Conservation (phyloP, 2,329 filamentous ascomycete species). For the Phoma sp. region DNA sequence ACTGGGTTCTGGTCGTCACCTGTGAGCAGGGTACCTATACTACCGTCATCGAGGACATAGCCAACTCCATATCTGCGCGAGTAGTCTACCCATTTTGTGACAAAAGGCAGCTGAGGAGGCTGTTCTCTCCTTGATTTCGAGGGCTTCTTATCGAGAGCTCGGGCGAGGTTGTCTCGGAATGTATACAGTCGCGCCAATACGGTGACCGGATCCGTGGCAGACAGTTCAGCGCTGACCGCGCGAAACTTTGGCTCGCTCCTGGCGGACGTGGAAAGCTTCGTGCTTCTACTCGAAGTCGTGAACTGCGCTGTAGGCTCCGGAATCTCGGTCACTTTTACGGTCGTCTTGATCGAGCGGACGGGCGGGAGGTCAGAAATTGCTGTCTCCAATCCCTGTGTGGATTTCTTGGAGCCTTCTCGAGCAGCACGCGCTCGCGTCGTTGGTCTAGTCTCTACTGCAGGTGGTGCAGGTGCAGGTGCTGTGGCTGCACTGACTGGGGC, state of each 20-base stretch:
- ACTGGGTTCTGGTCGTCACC: constrained; percentile 62
- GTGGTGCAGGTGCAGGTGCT: constrained; percentile 36
- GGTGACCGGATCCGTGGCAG: constrained; percentile 52
- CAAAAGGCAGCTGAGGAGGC: constrained; percentile 62
- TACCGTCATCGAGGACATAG: constrained; percentile 82
- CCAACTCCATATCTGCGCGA: constrained; percentile 85
- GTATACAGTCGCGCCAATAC: constrained; percentile 53
- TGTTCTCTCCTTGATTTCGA: constrained; percentile 52
- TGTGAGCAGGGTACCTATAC: constrained; percentile 70
- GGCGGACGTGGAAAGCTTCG: constrained; percentile 24
- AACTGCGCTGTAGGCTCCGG: constrained; percentile 21
- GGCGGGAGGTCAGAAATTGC: constrained; percentile 34
- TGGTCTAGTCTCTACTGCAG: constrained; percentile 35
- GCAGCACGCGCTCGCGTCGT: constrained; percentile 34
- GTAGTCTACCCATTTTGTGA: constrained; percentile 84
- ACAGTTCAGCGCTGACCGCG: constrained; percentile 35
- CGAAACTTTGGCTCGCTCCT: constrained; percentile 31
- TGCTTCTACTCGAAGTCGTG: constrained; percentile 6
- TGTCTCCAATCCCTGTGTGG: constrained; percentile 27
- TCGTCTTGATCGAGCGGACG: constrained; percentile 29
- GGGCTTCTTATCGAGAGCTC: constrained; percentile 50
- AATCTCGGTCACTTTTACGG: constrained; percentile 26
- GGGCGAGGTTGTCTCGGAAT: constrained; percentile 55
- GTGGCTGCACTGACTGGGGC: constrained; percentile 39
- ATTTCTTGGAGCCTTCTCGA: constrained; percentile 26